Conservation (phyloP, 2,329 filamentous ascomycete genomes). For the Didymella pinodella region DNA sequence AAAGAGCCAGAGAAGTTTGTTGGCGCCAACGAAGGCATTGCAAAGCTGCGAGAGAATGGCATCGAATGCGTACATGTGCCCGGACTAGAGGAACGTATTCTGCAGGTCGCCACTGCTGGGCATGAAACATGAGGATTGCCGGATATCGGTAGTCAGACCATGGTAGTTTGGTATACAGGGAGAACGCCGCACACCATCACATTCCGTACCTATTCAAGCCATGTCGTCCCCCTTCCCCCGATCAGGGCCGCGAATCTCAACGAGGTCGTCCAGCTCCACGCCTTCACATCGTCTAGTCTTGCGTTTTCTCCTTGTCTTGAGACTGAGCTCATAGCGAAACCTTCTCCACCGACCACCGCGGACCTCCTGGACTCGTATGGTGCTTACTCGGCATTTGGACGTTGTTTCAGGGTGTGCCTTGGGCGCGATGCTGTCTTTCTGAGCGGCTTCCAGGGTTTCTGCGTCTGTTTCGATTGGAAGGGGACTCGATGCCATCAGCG, state of each 20-base stretch:
- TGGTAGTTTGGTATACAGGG: background rate
- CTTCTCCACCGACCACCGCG: slow-evolving; percentile 24
- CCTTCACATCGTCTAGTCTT: slow-evolving; percentile 11
- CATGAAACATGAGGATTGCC: slow-evolving; percentile 59
- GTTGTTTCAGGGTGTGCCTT: slow-evolving; percentile 5
- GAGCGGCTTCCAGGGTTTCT: slow-evolving; percentile 28
- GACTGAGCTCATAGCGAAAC: slow-evolving; percentile 24
- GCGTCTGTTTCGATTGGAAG: slow-evolving; percentile 29
- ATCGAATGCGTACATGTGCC: slow-evolving; percentile 75
- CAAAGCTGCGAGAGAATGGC: slow-evolving; percentile 73
- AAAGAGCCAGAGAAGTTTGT: slow-evolving; percentile 92
- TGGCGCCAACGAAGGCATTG: slow-evolving; percentile 76
- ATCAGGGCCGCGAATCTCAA: slow-evolving; percentile 83
- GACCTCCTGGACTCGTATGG: slow-evolving; percentile 15
- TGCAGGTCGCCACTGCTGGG: slow-evolving; percentile 82
- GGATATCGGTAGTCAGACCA: background rate
- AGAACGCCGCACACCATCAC: background rate
- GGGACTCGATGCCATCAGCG: slow-evolving; percentile 27
- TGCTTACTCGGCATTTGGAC: slow-evolving; percentile 8
- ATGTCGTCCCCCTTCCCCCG: slow-evolving; percentile 52
- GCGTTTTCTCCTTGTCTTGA: slow-evolving; percentile 22
- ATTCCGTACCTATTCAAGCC: background rate
- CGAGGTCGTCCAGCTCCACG: slow-evolving; percentile 43
- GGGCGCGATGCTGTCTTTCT: slow-evolving; percentile 18
- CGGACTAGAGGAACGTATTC: slow-evolving; percentile 81